Evolutionary conservation across 75 land plant genomes (phyloP).

Genomic region (Sequoiadendron giganteum): DNA sequence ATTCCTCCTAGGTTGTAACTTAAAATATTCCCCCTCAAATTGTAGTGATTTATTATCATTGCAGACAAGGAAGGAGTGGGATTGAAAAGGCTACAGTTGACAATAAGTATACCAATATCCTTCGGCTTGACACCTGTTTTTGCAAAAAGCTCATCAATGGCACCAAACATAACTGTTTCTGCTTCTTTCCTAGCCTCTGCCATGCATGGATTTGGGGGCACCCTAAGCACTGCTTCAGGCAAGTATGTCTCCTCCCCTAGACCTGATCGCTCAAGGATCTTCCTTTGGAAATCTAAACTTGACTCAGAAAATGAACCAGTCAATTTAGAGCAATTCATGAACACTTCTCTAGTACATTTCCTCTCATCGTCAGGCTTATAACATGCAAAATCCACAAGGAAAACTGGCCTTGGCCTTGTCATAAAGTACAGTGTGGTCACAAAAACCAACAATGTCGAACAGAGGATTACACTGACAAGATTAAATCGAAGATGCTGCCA

Average conservation of each 20-base stretch:
- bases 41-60: slow-evolving; percentile 45
- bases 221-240: slow-evolving; percentile 33
- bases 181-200: slow-evolving; percentile 48
- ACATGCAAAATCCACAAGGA: slow-evolving; percentile 53
- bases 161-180: slow-evolving; percentile 45
- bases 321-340: slow-evolving; percentile 21
- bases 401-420: slow-evolving; percentile 58
- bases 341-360: slow-evolving; percentile 2
- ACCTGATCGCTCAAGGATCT: slow-evolving; percentile 53
- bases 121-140: slow-evolving; percentile 46
- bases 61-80: slow-evolving; percentile 49
- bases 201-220: slow-evolving; percentile 53
- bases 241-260: slow-evolving; percentile 50
- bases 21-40: slow-evolving; percentile 40
- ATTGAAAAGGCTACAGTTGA: slow-evolving; percentile 52
- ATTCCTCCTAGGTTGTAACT: slow-evolving; percentile 47
- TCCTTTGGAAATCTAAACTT: slow-evolving; percentile 44
- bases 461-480: slow-evolving; percentile 37
- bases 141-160: slow-evolving; percentile 41
- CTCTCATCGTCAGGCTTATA: slow-evolving; percentile 39
- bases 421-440: slow-evolving; percentile 60
- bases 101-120: slow-evolving; percentile 44
- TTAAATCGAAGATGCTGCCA: slow-evolving; percentile 44
- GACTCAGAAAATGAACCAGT: slow-evolving; percentile 36
- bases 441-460: slow-evolving; percentile 43